phyloP scores from a whole-genome alignment of 2,329 filamentous ascomycete genomes.

The Drechslerella coelobrocha region DNA sequence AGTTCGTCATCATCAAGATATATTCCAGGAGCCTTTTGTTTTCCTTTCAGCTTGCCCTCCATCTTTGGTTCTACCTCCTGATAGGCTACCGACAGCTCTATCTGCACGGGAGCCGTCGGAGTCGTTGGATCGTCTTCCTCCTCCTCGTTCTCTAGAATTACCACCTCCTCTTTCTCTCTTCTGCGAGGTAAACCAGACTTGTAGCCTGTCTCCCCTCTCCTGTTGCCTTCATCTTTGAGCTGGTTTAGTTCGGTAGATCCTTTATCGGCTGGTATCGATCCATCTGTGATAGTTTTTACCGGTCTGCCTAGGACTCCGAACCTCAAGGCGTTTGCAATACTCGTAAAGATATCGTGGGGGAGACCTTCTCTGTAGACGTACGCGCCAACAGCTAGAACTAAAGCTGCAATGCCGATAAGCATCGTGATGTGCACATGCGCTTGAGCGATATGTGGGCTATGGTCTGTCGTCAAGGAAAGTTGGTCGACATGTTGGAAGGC shows the following conservation, averaged over 20 bases:
- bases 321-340: conserved; percentile 10
- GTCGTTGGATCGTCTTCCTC: conserved; percentile 35
- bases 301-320: conserved; percentile 10
- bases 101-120: conserved; percentile 33
- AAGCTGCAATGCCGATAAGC: conserved; percentile 36
- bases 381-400: conserved; percentile 40
- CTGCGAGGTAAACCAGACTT: conserved; percentile 24
- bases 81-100: conserved; percentile 31
- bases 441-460: conserved; percentile 5
- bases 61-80: neutral
- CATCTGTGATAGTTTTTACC: conserved; percentile 32
- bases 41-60: conserved; percentile 8
- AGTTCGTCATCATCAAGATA: conserved; percentile 53
- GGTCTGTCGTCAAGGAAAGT: conserved; percentile 29
- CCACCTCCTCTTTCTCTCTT: conserved; percentile 29
- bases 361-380: conserved; percentile 38
- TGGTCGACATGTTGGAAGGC: conserved; percentile 38
- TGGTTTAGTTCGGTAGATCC: conserved; percentile 11
- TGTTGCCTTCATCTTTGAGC: neutral
- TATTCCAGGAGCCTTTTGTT: neutral
- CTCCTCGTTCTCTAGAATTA: conserved; percentile 25
- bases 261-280: neutral
- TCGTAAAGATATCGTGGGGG: conserved; percentile 18
- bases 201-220: conserved; percentile 5
- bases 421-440: conserved; percentile 4